phyloP scores from a whole-genome alignment of 108 stramenopile species.

The Nitzschia putrida region DNA sequence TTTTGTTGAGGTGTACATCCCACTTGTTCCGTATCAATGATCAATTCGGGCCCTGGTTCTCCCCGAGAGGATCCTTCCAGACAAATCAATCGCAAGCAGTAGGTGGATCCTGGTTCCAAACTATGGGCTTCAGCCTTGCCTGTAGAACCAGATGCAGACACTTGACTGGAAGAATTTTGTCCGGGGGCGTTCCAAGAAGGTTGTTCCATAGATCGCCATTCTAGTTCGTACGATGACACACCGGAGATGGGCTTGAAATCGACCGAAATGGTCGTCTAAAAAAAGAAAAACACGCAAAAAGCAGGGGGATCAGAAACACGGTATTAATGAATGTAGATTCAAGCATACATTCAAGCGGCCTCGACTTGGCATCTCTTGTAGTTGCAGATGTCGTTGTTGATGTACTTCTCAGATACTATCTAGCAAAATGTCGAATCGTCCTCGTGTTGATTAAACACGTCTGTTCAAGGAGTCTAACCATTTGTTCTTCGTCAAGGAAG shows the following conservation, averaged over 20 bases:
- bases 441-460: constrained; percentile 12
- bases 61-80: constrained; percentile 33
- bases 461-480: constrained; percentile 52
- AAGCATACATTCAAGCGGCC: too few species aligned
- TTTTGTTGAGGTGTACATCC: constrained; percentile 56
- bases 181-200: constrained; percentile 4
- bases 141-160: constrained; percentile 8
- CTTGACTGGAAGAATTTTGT: constrained; percentile 3
- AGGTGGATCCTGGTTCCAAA: constrained; percentile 55
- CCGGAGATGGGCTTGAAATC: constrained; percentile 44
- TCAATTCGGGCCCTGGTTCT: constrained; percentile 47
- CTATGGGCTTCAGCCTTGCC: constrained; percentile 27
- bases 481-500: constrained; percentile 26
- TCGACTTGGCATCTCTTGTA: too few species aligned
- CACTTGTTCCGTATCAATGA: constrained; percentile 67
- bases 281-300: not conserved
- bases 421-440: constrained; percentile 41
- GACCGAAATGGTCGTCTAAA: constrained; percentile 44
- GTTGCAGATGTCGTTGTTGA: too few species aligned
- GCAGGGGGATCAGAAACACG: not conserved
- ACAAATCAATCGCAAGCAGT: constrained; percentile 47
- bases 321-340: too few species aligned
- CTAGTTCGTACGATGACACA: constrained; percentile 36
- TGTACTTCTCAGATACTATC: constrained; percentile 66
- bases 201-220: constrained; percentile 42